A percentile compares a stretch with the other conserved stretches of the same genome.
phyloP scores from a whole-genome alignment of 495 filamentous ascomycete genomes.

The Penicillium goetzii region DNA sequence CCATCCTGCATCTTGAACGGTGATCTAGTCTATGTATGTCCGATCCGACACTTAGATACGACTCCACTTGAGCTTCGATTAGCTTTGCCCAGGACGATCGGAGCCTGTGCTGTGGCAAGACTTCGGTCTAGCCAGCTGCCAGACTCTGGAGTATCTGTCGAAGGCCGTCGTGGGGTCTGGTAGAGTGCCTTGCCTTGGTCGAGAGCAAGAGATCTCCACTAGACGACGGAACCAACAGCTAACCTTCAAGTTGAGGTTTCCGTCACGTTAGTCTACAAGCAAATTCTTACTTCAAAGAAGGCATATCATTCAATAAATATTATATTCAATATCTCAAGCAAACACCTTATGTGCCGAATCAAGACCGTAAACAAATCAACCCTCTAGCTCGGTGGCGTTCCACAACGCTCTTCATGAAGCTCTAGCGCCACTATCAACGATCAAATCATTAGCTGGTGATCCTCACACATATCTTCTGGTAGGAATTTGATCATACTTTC shows the following conservation, averaged over 20 bases:
- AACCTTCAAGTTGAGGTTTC: background rate
- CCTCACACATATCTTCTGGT: background rate
- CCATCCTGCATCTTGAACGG: background rate
- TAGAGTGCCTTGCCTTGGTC: background rate
- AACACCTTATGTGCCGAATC: background rate
- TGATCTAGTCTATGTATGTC: background rate
- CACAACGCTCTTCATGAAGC: conserved; percentile 28
- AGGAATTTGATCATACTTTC: conserved; percentile 17
- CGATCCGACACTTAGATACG: too few species aligned
- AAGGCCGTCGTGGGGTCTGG: background rate
- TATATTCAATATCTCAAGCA: background rate
- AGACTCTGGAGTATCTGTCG: background rate
- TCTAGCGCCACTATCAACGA: conserved; percentile 15
- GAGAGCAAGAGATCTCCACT: background rate
- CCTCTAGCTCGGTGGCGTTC: background rate
- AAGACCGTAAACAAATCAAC: background rate
- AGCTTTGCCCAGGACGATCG: background rate
- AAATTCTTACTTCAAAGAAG: background rate
- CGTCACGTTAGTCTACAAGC: background rate
- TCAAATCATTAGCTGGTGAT: background rate
- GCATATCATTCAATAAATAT: background rate
- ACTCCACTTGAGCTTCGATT: background rate
- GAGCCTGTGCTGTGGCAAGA: background rate
- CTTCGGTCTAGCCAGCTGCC: background rate
- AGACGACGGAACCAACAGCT: background rate